Evolutionary conservation across 768 basidiomycete genomes (phyloP).

Genomic region (Epithele typhae): DNA sequence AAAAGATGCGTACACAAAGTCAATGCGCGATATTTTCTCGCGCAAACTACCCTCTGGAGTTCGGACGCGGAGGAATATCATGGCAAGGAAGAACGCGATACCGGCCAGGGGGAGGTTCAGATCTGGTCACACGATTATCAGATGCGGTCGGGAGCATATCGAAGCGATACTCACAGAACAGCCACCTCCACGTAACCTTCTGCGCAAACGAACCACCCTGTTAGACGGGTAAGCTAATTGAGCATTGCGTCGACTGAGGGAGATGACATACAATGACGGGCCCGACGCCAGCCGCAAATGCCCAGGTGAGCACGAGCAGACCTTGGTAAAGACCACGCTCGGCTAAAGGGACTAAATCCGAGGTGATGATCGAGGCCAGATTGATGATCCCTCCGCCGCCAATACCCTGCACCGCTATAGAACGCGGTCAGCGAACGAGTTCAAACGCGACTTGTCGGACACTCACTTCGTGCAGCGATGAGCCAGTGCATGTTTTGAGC

Average conservation of each 20-base stretch:
- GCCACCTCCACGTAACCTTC: slow-evolving; percentile 25
- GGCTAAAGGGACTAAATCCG: too few species aligned
- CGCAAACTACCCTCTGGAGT: slow-evolving; percentile 24
- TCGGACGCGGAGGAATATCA: slow-evolving; percentile 13
- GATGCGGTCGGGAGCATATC: not conserved
- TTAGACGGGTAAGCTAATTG: not conserved
- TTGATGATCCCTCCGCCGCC: slow-evolving; percentile 23
- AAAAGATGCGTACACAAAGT: slow-evolving; percentile 30
- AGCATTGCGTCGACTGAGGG: not conserved
- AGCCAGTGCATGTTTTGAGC: too few species aligned
- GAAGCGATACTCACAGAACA: slow-evolving; percentile 21
- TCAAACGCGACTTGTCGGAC: too few species aligned
- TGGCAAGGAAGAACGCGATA: slow-evolving; percentile 8
- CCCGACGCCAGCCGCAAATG: too few species aligned
- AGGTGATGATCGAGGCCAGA: too few species aligned
- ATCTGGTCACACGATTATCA: slow-evolving; percentile 18
- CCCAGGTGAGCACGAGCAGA: too few species aligned
- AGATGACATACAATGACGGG: too few species aligned
- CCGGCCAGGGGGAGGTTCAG: slow-evolving; percentile 29
- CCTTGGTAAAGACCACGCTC: too few species aligned
- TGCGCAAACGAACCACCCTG: slow-evolving; percentile 17
- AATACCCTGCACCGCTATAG: slow-evolving; percentile 2
- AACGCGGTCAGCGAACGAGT: too few species aligned
- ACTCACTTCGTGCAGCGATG: too few species aligned
- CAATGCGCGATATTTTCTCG: slow-evolving; percentile 29